Base-by-base conservation (phyloP, 352 stramenopile genomes). In the Phytophthora macrochlamydospora region DNA sequence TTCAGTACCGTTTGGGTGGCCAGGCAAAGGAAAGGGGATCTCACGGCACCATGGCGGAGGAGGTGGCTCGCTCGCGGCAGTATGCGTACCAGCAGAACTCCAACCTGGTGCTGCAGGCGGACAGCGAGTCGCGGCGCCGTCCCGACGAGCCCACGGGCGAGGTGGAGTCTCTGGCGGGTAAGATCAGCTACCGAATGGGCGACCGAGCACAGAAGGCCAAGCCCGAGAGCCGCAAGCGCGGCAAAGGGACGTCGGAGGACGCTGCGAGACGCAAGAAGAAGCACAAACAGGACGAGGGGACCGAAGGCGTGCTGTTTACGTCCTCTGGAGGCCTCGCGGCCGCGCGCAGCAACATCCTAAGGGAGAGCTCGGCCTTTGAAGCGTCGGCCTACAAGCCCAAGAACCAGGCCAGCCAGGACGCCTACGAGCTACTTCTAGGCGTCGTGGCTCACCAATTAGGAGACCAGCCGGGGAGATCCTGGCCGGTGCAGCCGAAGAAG, bases 51-150 rank as follows among this genome's bases (percentile, higher is more conserved):
- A 97, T 98, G 92, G 89, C 91, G 28, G 89, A 97, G 78, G 91
- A 97, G 55, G 85, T 90, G 57, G 90, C 89, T 56, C 90, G 91
- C 18, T 94, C 89, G 67, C 79, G 90, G 55, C 89, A 97, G 71
- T 98, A 98, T 85, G 91, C 93, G 62, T 98, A 98, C 83, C 69
- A 77, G 62, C 78, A 93, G 71, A 98, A 98, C 83, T 98, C 91
- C 33, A 98, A 98, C 76, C 77, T 98, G 48, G 95, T 98, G 69
- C 78, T 98, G 50, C 87, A 98, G 72, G 90, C 93, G 6, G 92
- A 98, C 59, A 88, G 85, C 65, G 90, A 94, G 59, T 90, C 79
- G 58, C 81, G 89, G 18, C 84, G 92, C 9, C 78, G 84, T 7
- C 79, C 79, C 9, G 85, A 96, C 59, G 89, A 97, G 67, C 83